Conservation (phyloP, 2,329 filamentous ascomycete species). For the Aspergillus sp. region DNA sequence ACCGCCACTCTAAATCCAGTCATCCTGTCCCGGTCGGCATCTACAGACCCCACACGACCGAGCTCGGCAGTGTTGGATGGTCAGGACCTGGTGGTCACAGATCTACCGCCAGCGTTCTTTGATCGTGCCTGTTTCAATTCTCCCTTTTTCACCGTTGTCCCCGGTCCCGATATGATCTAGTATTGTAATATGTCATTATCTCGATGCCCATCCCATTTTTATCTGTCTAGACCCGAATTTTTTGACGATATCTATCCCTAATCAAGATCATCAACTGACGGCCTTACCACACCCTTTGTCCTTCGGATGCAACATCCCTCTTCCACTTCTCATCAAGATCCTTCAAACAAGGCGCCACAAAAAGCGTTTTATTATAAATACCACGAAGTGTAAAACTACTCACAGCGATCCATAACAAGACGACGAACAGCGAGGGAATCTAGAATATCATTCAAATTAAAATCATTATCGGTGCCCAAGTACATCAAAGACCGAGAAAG, state of each 20-base stretch:
- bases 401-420: conserved; percentile 4
- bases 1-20: conserved; percentile 18
- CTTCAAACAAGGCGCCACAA: conserved; percentile 2
- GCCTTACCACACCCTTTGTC: no score
- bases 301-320: not conserved
- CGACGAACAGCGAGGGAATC: conserved; percentile 3
- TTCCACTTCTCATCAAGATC: not conserved
- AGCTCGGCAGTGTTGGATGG: conserved; percentile 14
- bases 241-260: no score
- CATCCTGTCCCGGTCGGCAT: conserved; percentile 13
- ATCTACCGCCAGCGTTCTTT: conserved; percentile 21
- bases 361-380: conserved; percentile 1
- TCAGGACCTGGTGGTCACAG: conserved; percentile 21
- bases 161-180: conserved; percentile 18
- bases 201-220: no score
- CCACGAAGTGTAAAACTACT: conserved; percentile 1
- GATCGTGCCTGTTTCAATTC: conserved; percentile 28
- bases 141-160: conserved; percentile 22
- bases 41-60: conserved; percentile 12
- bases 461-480: no score
- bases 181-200: no score
- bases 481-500: not conserved
- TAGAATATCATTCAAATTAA: not conserved
- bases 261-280: no score
- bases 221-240: no score